Evolutionary conservation across 2,329 filamentous ascomycete genomes (phyloP).

Genomic region (Hypoxylon sp.): DNA sequence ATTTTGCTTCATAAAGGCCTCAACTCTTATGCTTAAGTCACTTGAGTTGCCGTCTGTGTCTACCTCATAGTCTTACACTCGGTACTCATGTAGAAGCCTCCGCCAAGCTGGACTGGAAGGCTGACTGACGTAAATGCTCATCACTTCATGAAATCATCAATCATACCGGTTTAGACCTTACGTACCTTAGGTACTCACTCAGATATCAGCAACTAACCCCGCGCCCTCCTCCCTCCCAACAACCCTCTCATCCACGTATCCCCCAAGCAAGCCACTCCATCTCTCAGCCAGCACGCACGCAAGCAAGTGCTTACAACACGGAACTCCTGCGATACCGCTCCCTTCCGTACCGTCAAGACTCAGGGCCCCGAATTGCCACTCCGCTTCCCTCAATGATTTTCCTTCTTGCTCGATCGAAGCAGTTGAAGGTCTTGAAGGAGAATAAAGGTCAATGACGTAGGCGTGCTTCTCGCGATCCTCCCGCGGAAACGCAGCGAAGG

Average conservation of each 20-base stretch:
- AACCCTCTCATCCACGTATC: constrained; percentile 66
- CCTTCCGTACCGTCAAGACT: constrained; percentile 53
- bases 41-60: background rate
- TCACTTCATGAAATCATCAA: constrained; percentile 14
- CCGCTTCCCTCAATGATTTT: constrained; percentile 21
- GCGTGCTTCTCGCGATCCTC: background rate
- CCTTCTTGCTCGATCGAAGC: background rate
- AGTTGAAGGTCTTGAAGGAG: background rate
- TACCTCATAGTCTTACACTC: background rate
- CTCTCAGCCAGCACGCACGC: constrained; percentile 82
- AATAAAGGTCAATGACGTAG: constrained; percentile 8
- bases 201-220: constrained; percentile 71
- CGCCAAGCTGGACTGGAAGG: background rate
- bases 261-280: constrained; percentile 70
- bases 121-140: background rate
- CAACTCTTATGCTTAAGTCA: background rate
- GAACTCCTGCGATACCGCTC: constrained; percentile 55
- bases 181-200: constrained; percentile 22
- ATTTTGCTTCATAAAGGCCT: constrained; percentile 9
- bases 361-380: constrained; percentile 53
- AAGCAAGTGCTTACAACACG: constrained; percentile 89
- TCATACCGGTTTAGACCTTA: background rate
- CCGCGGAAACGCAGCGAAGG: constrained; percentile 75
- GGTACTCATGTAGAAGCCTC: background rate
- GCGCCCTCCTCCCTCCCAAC: constrained; percentile 77